A percentile compares a stretch with the other conserved stretches of the same genome.
These are phyloP conservation scores for Pestalotiopsis sp. DNA, from an alignment of 2,329 filamentous ascomycete species.

Conservation along the genomic window DNA sequence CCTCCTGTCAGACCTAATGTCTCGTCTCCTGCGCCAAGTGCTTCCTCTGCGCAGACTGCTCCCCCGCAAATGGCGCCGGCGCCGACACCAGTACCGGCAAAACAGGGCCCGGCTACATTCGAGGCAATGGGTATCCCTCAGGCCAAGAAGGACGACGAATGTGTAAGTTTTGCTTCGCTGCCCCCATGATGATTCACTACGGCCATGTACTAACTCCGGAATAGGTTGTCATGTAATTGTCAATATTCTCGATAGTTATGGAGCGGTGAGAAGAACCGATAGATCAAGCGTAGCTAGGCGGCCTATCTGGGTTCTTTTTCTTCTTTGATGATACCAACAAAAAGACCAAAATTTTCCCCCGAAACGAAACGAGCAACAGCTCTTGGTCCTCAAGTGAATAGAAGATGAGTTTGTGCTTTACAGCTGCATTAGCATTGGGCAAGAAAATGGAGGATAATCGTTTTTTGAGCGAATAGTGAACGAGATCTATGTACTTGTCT, in stretches of 20 bases:
- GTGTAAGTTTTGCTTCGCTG: slow-evolving; percentile 62
- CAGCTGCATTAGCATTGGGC: background rate
- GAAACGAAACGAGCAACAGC: background rate
- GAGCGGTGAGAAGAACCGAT: background rate
- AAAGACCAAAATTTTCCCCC: background rate
- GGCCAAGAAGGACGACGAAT: slow-evolving; percentile 83
- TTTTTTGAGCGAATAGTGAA: background rate
- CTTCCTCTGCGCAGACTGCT: slow-evolving; percentile 29
- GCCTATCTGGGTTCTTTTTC: background rate
- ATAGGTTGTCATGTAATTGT: slow-evolving; percentile 15
- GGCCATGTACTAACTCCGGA: background rate
- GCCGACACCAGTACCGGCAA: slow-evolving; percentile 40
- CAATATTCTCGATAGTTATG: background rate
- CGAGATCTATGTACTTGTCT: background rate
- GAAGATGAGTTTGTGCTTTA: background rate
- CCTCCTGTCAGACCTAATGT: slow-evolving; percentile 30
- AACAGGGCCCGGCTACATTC: slow-evolving; percentile 90
- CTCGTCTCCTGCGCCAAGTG: slow-evolving; percentile 29
- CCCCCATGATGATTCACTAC: background rate
- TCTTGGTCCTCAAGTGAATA: background rate
- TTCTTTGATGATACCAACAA: slow-evolving; percentile 4
- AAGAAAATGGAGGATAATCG: background rate
- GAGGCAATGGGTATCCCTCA: slow-evolving; percentile 96
- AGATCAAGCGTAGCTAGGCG: background rate
- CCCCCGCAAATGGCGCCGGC: slow-evolving; percentile 22